Percentiles rank a stretch among this genome's conserved stretches.
Conservation (phyloP, 805 yeast species). For the Myxozyma vanderwaltii region DNA sequence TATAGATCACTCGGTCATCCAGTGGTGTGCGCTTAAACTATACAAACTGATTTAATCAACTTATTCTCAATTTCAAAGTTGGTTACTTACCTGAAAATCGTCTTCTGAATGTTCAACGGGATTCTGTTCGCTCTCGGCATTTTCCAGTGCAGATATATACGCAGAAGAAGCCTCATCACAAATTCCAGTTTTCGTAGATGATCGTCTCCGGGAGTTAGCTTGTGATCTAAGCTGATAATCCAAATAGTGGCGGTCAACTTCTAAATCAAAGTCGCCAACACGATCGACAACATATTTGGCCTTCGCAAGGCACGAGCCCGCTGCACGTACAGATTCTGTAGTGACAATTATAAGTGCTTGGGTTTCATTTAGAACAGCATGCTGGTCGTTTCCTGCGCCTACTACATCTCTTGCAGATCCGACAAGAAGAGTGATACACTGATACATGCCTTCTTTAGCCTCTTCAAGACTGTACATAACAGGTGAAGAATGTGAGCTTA, state of each 20-base stretch:
- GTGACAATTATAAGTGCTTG: constrained; percentile 35
- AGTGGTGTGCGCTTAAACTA: constrained; percentile 15
- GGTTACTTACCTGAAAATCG: not conserved
- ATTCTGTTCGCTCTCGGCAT: not conserved
- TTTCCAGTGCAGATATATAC: not conserved
- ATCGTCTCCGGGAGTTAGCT: not conserved
- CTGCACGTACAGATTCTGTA: constrained; percentile 41
- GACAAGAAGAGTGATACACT: constrained; percentile 42
- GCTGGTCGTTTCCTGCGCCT: constrained; percentile 21
- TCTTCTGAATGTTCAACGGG: not conserved
- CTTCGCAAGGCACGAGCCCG: constrained; percentile 42
- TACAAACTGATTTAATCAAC: no score
- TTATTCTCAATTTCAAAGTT: not conserved
- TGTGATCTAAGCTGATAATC: constrained; percentile 8
- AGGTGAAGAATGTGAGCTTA: constrained; percentile 37
- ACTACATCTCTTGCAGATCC: constrained; percentile 45
- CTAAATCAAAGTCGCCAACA: constrained; percentile 40
- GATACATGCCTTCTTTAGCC: constrained; percentile 42
- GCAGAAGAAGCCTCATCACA: not conserved
- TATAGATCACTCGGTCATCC: constrained; percentile 47
- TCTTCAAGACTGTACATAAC: constrained; percentile 40
- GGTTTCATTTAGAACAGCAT: constrained; percentile 4
- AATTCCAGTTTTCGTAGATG: not conserved
- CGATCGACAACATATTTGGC: constrained; percentile 36
- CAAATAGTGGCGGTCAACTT: constrained; percentile 19